A percentile compares a stretch with the other conserved stretches of the same genome.
Conservation (phyloP, 2,329 filamentous ascomycete species). For the Talaromyces atroroseus region DNA sequence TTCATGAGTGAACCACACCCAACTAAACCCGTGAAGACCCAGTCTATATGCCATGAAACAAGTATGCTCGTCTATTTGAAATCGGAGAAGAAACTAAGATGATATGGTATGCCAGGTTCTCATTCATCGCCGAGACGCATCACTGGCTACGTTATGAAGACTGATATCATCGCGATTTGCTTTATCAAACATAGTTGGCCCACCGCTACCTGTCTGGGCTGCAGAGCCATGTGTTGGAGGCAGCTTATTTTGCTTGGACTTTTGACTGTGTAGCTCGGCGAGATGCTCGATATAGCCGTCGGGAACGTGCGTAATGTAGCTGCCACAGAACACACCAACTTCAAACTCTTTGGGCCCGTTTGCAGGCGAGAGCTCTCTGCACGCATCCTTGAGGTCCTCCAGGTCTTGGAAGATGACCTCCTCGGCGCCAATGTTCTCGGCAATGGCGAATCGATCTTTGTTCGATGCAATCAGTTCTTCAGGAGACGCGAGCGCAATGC, state of each 20-base stretch:
- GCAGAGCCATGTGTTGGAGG: background rate
- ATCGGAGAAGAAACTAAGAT: background rate
- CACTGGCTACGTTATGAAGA: conserved; percentile 11
- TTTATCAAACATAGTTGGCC: conserved; percentile 5
- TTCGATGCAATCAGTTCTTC: conserved; percentile 67
- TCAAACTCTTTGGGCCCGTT: conserved; percentile 64
- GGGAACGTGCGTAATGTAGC: conserved; percentile 75
- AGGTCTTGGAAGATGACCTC: conserved; percentile 73
- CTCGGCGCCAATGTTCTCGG: conserved; percentile 65
- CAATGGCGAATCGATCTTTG: conserved; percentile 56
- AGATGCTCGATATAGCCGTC: conserved; percentile 72
- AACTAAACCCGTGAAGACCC: background rate
- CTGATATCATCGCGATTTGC: conserved; percentile 12
- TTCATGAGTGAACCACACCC: background rate
- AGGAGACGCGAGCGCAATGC: conserved; percentile 50
- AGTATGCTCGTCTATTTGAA: background rate
- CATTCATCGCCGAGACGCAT: background rate
- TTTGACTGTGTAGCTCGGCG: conserved; percentile 3
- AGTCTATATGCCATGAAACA: conserved; percentile 1
- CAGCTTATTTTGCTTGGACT: conserved; percentile 4
- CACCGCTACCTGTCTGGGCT: conserved; percentile 1
- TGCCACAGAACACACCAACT: conserved; percentile 84
- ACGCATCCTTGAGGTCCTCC: conserved; percentile 72
- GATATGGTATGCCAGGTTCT: background rate
- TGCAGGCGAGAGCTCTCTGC: conserved; percentile 59